Conservation (phyloP, 345 rosid species). For the Dipteronia sinensis region DNA sequence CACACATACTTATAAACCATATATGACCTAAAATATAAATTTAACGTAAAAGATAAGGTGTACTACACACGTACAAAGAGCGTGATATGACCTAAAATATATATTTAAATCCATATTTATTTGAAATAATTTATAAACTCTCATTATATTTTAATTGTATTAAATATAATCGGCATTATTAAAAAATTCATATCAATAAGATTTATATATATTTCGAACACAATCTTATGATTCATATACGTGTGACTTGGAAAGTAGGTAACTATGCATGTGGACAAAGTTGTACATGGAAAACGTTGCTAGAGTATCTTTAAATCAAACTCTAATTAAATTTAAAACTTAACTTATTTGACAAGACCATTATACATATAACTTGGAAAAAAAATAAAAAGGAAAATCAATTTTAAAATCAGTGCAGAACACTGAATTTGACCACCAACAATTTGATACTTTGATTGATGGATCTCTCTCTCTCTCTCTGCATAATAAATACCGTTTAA, state of each 20-base stretch:
- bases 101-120: no score
- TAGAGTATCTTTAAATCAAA: neutral
- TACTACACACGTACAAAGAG: no score
- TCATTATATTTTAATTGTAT: no score
- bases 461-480: neutral
- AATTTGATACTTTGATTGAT: neutral
- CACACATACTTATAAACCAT: no score
- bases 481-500: neutral
- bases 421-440: slow-evolving; percentile 20
- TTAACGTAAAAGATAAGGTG: no score
- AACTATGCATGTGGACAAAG: neutral
- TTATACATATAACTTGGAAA: neutral
- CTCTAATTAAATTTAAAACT: neutral
- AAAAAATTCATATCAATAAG: no score
- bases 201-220: no score
- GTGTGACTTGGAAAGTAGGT: neutral
- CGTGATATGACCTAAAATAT: no score
- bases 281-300: neutral
- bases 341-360: neutral
- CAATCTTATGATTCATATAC: neutral
- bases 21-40: no score
- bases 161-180: no score
- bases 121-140: no score
- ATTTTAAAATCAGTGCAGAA: neutral
- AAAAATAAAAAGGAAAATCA: neutral